Evolutionary conservation across 208 protist genomes (phyloP), one percentile per base, ranked within the genome.

Genomic region (Crithidia brevicula): DNA sequence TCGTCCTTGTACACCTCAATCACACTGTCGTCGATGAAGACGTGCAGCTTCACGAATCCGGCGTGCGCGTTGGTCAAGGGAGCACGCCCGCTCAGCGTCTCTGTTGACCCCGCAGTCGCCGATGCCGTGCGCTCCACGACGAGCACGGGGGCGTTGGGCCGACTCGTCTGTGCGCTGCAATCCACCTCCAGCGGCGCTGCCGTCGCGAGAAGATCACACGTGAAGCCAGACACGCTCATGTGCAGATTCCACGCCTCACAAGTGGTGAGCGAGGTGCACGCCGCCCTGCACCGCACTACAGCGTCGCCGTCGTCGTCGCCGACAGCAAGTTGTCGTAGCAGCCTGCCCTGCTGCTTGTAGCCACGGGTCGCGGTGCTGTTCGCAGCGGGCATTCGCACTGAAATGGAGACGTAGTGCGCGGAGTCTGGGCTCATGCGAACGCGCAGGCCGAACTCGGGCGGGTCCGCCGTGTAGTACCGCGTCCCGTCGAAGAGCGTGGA

Each of bases 1-100:
- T 71, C 67, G 61, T 82, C 60, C 60, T 77, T 67, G 65, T 77
- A 66, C 34, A 82, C 51, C 58, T 82, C 67, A 16, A 74, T 63
- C 11, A 66, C 61, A 54, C 65, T 73, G 45, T 63, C 52, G 53
- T 79, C 72, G 27, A 78, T 52, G 27, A 67, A 68, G 23, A 73
- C 23, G 59, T 68, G 72, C 43, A 79, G 53, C 52, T 23, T 36
- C 28, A 49, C 57, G 40, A 23, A 34, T 22, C 22, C 20, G 22
- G 40, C 34, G 28, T 38, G 57, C 20, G 36, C 27, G 18, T 22
- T 23, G 8, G 30, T 57, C 30, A 46, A n/a, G 20, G 46, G 15
- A 6, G 57, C 72, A 22, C 16, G 40, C 4, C 64, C 43, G 36
- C 64, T 59, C 34, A 65, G 22, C n/a, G 65, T 23, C 9, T 28